Evolutionary conservation across 257 asterid species (phyloP).

Genomic region (Solanum gandarillasii): DNA sequence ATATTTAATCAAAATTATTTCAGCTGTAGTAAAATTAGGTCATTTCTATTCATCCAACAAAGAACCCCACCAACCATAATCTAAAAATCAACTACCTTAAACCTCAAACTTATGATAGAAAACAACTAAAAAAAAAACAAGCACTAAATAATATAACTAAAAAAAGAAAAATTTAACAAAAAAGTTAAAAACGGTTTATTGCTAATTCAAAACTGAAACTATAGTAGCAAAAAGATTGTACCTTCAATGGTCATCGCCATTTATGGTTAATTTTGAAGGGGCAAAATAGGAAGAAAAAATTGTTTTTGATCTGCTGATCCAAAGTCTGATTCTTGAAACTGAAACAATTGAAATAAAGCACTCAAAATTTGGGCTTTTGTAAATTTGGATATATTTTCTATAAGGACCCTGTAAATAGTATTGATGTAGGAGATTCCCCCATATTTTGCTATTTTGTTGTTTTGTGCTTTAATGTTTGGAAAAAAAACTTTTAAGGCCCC

Average conservation of each 20-base stretch:
- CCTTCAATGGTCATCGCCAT: slow-evolving; percentile 94
- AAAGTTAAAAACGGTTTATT: background rate
- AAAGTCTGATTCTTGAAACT: background rate
- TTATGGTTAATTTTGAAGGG: slow-evolving; percentile 1
- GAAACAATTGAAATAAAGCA: background rate
- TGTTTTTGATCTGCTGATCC: background rate
- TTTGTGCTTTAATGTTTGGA: background rate
- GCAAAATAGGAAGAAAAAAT: background rate
- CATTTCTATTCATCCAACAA: background rate
- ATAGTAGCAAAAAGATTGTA: slow-evolving; percentile 8
- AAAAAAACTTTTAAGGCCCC: background rate
- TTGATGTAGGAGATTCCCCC: background rate
- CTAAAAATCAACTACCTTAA: background rate
- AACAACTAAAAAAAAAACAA: background rate
- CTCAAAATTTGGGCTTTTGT: background rate
- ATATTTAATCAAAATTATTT: background rate
- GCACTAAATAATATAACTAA: background rate
- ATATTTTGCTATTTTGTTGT: background rate
- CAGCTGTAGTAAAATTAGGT: background rate
- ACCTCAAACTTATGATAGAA: background rate
- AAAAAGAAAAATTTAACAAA: background rate
- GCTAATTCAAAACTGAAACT: background rate
- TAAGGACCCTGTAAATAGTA: background rate
- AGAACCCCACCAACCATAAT: background rate
- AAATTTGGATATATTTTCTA: background rate